These are phyloP conservation scores for Teunomyces kruisii DNA, from an alignment of 805 yeast species.

Conservation along the genomic window DNA sequence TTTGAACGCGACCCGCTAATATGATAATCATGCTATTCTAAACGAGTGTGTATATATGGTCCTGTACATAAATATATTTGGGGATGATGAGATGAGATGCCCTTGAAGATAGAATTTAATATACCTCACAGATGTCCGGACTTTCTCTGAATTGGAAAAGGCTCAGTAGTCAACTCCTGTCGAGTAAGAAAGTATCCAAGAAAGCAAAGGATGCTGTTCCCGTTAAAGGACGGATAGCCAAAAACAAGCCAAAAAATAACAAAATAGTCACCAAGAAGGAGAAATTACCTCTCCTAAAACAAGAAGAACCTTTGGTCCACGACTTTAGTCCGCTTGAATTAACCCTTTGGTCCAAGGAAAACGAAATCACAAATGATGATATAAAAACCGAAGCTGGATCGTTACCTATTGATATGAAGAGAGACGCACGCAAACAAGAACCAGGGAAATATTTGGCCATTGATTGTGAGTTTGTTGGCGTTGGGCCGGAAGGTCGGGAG, in stretches of 20 bases:
- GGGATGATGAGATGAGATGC: conserved; percentile 2
- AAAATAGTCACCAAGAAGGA: not conserved
- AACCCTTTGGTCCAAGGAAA: conserved; percentile 6
- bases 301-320: not conserved
- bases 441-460: conserved; percentile 77
- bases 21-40: not conserved
- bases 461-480: conserved; percentile 95
- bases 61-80: not conserved
- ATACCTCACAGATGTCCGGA: not conserved
- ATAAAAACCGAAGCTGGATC: not conserved
- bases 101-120: not conserved
- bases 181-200: not conserved
- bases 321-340: conserved; percentile 1
- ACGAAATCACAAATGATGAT: not conserved
- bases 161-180: conserved; percentile 8
- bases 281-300: not conserved
- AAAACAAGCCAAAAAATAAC: not conserved
- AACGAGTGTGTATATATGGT: too few relatives aligned
- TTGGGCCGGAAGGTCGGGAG: conserved; percentile 68
- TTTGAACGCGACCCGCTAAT: not conserved
- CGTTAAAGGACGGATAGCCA: not conserved
- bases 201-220: conserved; percentile 5
- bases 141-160: conserved; percentile 25
- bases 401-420: conserved; percentile 6
- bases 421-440: conserved; percentile 34